These are phyloP conservation scores for Phytopythium vexans DNA, from an alignment of 352 stramenopile genomes.

Conservation along the genomic window DNA sequence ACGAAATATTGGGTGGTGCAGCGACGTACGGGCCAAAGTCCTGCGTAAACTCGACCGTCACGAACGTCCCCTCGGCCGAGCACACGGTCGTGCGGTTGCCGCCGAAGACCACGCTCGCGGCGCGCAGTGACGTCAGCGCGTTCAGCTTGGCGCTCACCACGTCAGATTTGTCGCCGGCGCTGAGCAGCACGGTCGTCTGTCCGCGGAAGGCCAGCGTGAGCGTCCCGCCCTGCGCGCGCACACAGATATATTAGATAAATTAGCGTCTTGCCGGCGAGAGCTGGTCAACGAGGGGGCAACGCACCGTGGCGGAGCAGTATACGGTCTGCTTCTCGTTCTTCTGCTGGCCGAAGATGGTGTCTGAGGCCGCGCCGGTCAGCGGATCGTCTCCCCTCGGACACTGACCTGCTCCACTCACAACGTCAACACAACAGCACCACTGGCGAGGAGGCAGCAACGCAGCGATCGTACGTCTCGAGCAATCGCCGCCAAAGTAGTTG, in stretches of 20 bases:
- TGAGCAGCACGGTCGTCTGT: conserved; percentile 66
- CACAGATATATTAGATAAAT: too few relatives aligned
- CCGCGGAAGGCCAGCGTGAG: conserved; percentile 67
- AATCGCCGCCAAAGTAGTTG: conserved; percentile 84
- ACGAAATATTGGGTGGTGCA: too few relatives aligned
- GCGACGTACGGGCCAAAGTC: conserved; percentile 59
- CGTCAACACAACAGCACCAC: background rate
- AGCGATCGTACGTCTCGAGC: conserved; percentile 51
- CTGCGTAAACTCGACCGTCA: conserved; percentile 78
- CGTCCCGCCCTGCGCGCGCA: conserved; percentile 41
- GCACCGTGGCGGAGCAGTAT: conserved; percentile 58
- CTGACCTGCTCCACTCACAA: conserved; percentile 16
- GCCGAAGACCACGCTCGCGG: conserved; percentile 52
- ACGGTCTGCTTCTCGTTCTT: conserved; percentile 84
- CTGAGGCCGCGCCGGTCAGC: conserved; percentile 58
- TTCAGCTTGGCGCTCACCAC: conserved; percentile 67
- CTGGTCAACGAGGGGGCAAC: background rate
- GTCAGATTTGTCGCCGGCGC: conserved; percentile 54
- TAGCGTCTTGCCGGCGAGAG: too few relatives aligned
- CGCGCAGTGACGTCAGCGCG: conserved; percentile 50
- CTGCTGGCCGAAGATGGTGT: conserved; percentile 65
- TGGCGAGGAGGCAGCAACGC: conserved; percentile 1
- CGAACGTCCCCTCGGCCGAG: conserved; percentile 60
- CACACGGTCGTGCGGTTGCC: conserved; percentile 58
- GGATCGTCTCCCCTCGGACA: conserved; percentile 68